These are phyloP conservation scores for Solidago caesia DNA, from an alignment of 129 eudicot genomes.

Conservation along the genomic window DNA sequence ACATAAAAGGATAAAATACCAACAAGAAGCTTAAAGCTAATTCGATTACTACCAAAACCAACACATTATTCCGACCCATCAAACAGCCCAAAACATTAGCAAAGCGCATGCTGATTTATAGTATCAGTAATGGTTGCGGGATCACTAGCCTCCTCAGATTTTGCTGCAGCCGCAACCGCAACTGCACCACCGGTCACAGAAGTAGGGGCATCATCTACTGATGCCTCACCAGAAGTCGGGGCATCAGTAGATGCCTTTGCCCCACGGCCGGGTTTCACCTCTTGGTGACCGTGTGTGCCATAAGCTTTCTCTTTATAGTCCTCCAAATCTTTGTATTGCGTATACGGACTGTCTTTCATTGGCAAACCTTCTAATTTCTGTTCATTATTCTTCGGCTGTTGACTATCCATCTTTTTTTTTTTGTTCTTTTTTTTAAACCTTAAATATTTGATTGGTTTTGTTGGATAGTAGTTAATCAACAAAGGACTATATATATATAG, in stretches of 20 bases:
- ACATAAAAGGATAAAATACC: too few relatives aligned
- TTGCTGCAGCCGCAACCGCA: not conserved
- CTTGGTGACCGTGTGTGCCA: slow-evolving; percentile 65
- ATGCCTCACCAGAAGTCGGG: slow-evolving; percentile 31
- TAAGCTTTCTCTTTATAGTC: slow-evolving; percentile 70
- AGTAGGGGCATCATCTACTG: slow-evolving; percentile 81
- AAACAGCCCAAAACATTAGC: not conserved
- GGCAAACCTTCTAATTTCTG: slow-evolving; percentile 44
- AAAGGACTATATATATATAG: not conserved
- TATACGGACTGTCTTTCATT: slow-evolving; percentile 58
- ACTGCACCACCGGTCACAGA: slow-evolving; percentile 25
- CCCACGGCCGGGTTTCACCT: slow-evolving; percentile 57
- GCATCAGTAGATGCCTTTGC: slow-evolving; percentile 82
- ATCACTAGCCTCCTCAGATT: slow-evolving; percentile 19
- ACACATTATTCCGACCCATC: not conserved
- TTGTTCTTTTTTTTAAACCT: not conserved
- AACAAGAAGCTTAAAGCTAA: too few relatives aligned
- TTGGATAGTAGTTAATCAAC: too few relatives aligned
- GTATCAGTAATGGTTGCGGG: slow-evolving; percentile 36
- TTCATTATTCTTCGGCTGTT: slow-evolving; percentile 18
- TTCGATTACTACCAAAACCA: not conserved
- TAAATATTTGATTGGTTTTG: too few relatives aligned
- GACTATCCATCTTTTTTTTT: slow-evolving; percentile 30
- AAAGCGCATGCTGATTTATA: slow-evolving; percentile 45
- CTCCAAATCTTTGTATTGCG: slow-evolving; percentile 68